Evolutionary conservation across 257 asterid species (phyloP), one percentile per base, ranked within the genome.

Genomic region (Rhazya stricta): DNA sequence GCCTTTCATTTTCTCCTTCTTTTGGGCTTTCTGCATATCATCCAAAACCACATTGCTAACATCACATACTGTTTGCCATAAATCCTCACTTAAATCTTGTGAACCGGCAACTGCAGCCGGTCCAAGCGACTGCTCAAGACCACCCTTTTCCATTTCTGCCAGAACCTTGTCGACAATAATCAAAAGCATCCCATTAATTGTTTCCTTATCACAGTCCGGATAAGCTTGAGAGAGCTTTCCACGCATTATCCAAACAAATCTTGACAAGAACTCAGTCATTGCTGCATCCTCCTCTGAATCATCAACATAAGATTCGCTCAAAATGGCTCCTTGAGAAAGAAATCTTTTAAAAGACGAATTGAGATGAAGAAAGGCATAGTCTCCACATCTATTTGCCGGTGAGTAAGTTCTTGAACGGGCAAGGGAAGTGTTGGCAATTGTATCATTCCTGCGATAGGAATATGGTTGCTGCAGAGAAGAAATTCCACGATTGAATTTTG

Each of bases 211-310:
- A 78, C 85, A 84, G 1, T 77, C 91, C 1, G 93, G 90, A 80
- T 85, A 95, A 9, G 81, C 90, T 79, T 82, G 88, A 2, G 46
- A 9, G 32, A 92, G 96, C 81, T 83, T 87, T 74, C 92, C 88
- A 27, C 98, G 88, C 98, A 94, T 92, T 63, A 86, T 81, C 96
- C 99, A 92, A 57, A 85, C 94, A 71, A 94, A 92, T 74, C 98
- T 82, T 30, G 97, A 92, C 74, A 94, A 82, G 84, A 90, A 94
- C 76, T 92, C 98, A 32, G 84, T 89, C 87, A 84, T 81, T 45
- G 87, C 29, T 23, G 88, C 86, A 67, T 86, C 91, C 46, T 79
- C 81, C 70, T 89, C 90, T 27, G 81, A 48, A 65, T 75, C 78
- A 71, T 77, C 79, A 8, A 68, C 41, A 0, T 74, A 69, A 0